Evolutionary conservation across 129 eudicot genomes (phyloP).

Genomic region (Tagetes patula): DNA sequence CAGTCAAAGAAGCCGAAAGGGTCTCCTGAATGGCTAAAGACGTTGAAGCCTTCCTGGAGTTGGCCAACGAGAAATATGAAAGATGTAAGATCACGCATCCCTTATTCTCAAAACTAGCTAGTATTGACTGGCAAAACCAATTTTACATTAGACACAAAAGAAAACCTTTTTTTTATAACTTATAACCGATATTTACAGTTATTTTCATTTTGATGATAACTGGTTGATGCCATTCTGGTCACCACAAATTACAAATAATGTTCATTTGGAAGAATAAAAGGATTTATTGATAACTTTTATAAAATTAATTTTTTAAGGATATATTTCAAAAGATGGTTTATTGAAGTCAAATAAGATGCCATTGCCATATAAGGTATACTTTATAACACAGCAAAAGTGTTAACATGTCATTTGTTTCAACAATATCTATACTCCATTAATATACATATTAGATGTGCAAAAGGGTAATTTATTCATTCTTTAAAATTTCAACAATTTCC

Average conservation of each 20-base stretch:
- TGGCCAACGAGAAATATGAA: slow-evolving; percentile 57
- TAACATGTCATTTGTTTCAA: neutral
- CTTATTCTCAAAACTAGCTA: neutral
- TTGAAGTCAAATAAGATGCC: too few relatives aligned
- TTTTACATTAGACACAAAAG: neutral
- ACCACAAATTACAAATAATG: neutral
- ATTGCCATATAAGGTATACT: too few relatives aligned
- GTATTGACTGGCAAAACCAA: neutral
- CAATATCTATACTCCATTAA: neutral
- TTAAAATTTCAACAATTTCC: too few relatives aligned
- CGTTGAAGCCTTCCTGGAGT: slow-evolving; percentile 44
- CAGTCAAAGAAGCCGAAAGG: slow-evolving; percentile 75
- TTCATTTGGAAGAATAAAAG: neutral
- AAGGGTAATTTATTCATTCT: too few relatives aligned
- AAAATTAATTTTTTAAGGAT: too few relatives aligned
- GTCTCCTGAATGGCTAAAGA: slow-evolving; percentile 72
- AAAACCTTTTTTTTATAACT: too few relatives aligned
- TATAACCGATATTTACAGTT: neutral
- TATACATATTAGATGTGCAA: too few relatives aligned
- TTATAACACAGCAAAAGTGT: too few relatives aligned
- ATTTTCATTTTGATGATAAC: neutral
- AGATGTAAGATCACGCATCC: slow-evolving; percentile 45
- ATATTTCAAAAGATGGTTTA: too few relatives aligned
- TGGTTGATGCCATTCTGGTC: neutral
- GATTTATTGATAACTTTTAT: too few relatives aligned